These are phyloP conservation scores for Exophiala bonariae DNA, from an alignment of 2,329 filamentous ascomycete species.

Conservation along the genomic window DNA sequence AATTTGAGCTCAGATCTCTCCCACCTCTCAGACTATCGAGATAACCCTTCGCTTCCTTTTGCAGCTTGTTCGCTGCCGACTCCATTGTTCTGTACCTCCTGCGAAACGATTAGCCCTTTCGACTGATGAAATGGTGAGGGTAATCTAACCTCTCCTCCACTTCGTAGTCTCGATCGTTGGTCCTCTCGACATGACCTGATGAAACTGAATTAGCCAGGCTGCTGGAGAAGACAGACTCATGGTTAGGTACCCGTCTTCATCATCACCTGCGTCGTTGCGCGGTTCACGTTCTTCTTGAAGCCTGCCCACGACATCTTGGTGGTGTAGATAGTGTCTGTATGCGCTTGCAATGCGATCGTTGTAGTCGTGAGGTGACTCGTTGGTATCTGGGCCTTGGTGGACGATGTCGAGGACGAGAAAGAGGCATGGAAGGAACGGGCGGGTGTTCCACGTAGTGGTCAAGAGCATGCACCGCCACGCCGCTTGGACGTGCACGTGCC, in stretches of 20 bases:
- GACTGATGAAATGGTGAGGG: not conserved
- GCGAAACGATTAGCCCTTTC: constrained; percentile 14
- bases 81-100: constrained; percentile 98
- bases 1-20: constrained; percentile 19
- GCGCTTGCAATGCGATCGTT: constrained; percentile 3
- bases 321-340: constrained; percentile 5
- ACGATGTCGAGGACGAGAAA: not conserved
- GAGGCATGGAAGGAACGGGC: too few species aligned
- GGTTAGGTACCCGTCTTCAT: constrained; percentile 81
- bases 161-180: constrained; percentile 97
- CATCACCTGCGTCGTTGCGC: constrained; percentile 99
- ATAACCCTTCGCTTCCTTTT: constrained; percentile 98
- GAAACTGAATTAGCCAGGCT: constrained; percentile 3
- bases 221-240: constrained; percentile 29
- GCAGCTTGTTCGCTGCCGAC: constrained; percentile 82
- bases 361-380: constrained; percentile 8
- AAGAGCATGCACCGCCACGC: too few species aligned
- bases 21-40: constrained; percentile 87
- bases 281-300: constrained; percentile 96
- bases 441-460: too few species aligned
- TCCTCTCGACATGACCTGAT: constrained; percentile 91
- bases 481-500: too few species aligned
- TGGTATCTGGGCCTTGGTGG: constrained; percentile 5
- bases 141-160: constrained; percentile 78
- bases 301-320: constrained; percentile 49